Conservation (phyloP, 2,329 filamentous ascomycete genomes). For the Phyllosticta citrichinensis region DNA sequence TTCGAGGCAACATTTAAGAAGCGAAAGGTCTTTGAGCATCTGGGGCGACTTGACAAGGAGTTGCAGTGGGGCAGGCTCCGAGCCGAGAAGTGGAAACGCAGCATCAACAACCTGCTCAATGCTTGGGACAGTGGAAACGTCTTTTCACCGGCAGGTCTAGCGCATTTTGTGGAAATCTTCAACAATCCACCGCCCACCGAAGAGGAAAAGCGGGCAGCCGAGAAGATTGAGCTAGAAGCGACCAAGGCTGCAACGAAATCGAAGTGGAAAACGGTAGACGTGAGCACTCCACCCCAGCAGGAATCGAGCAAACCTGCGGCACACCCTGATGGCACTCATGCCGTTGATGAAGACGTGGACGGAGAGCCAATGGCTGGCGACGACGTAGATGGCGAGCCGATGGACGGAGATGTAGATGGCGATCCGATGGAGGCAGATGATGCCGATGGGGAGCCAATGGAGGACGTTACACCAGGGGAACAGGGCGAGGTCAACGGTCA, state of each 20-base stretch:
- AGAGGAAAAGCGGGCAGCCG: constrained; percentile 15
- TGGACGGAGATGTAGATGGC: constrained; percentile 13
- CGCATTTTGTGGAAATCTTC: constrained; percentile 13
- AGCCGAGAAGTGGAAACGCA: constrained; percentile 43
- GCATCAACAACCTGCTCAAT: constrained; percentile 23
- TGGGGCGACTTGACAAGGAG: constrained; percentile 64
- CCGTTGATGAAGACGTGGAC: constrained; percentile 12
- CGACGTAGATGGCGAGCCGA: constrained; percentile 11
- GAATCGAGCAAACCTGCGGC: neutral
- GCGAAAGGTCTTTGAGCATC: constrained; percentile 60
- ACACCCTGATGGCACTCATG: constrained; percentile 1
- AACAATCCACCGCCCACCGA: constrained; percentile 17
- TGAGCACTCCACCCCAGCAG: neutral
- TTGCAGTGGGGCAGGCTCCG: constrained; percentile 71
- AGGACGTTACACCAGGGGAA: neutral
- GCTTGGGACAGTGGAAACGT: constrained; percentile 25
- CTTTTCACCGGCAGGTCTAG: constrained; percentile 15
- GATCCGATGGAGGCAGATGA: constrained; percentile 14
- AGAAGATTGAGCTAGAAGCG: constrained; percentile 14
- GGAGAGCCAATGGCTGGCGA: constrained; percentile 11
- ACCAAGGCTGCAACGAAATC: constrained; percentile 13
- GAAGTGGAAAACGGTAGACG: constrained; percentile 9
- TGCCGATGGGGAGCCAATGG: constrained; percentile 13
- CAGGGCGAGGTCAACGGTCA: neutral
- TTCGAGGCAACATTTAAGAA: constrained; percentile 64